Conservation (phyloP, 2,329 filamentous ascomycete species). For the Fonsecaea nubica region DNA sequence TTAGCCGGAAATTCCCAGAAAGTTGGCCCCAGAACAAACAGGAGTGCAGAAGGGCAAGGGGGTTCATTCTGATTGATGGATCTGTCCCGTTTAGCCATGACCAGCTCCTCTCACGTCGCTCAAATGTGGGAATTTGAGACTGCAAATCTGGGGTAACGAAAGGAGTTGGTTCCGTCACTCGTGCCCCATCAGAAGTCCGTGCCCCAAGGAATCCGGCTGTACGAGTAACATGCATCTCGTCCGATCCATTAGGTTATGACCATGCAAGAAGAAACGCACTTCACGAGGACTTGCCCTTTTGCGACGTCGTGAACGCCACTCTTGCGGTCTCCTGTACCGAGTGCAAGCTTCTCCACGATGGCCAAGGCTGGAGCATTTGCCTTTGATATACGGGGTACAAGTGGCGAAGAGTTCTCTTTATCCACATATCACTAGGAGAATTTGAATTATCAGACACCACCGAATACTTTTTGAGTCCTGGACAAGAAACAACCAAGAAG, state of each 20-base stretch:
- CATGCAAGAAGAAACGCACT: conserved; percentile 8
- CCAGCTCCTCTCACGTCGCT: background rate
- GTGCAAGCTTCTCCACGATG: background rate
- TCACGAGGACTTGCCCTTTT: background rate
- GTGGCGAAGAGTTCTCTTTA: background rate
- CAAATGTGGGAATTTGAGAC: conserved; percentile 2
- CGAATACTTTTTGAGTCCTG: no score
- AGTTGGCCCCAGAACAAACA: background rate
- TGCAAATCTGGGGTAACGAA: conserved; percentile 11
- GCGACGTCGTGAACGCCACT: conserved; percentile 1
- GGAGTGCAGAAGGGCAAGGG: background rate
- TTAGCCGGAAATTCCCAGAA: conserved; percentile 14
- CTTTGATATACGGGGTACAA: background rate
- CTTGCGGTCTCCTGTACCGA: background rate
- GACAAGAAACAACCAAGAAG: background rate
- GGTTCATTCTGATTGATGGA: conserved; percentile 7
- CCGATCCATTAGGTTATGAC: conserved; percentile 3
- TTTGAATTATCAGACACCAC: conserved; percentile 6
- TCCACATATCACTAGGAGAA: conserved; percentile 1
- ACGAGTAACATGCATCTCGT: background rate
- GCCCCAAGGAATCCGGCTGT: background rate
- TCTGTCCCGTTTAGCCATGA: conserved; percentile 8
- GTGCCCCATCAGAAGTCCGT: background rate
- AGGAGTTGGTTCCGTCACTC: background rate
- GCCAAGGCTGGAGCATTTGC: background rate